These are phyloP conservation scores for Penicillium italicum DNA, from an alignment of 2,329 filamentous ascomycete species.

Conservation along the genomic window DNA sequence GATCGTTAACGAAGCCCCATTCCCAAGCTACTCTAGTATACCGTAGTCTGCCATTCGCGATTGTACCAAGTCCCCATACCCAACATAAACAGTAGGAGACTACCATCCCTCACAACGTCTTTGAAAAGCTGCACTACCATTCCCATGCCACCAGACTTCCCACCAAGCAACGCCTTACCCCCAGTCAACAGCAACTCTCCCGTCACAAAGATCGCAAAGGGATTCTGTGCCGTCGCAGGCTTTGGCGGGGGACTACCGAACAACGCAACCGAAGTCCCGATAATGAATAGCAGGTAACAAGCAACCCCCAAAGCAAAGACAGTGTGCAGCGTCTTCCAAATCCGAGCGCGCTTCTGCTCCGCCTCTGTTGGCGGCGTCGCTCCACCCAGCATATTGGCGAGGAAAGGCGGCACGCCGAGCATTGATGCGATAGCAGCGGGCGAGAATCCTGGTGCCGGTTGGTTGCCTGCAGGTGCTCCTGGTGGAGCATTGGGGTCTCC, in stretches of 20 bases:
- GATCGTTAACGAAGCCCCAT: conserved; percentile 2
- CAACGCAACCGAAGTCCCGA: conserved; percentile 35
- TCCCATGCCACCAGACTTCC: conserved; percentile 26
- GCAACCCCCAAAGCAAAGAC: conserved; percentile 56
- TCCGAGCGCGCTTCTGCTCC: conserved; percentile 33
- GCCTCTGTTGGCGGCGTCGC: conserved; percentile 36
- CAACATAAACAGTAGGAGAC: conserved; percentile 45
- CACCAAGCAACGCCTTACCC: conserved; percentile 33
- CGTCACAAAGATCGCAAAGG: conserved; percentile 46
- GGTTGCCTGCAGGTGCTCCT: conserved; percentile 18
- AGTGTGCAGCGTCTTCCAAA: conserved; percentile 59
- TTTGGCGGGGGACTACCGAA: conserved; percentile 43
- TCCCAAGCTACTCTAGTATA: not conserved
- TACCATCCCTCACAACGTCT: conserved; percentile 43
- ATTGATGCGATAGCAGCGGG: conserved; percentile 38
- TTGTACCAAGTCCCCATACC: conserved; percentile 44
- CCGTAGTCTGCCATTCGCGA: conserved; percentile 28
- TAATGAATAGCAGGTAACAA: conserved; percentile 47
- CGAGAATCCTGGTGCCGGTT: conserved; percentile 13
- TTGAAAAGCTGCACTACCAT: conserved; percentile 38
- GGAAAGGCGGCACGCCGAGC: conserved; percentile 42
- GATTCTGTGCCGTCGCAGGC: conserved; percentile 45
- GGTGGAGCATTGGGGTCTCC: conserved; percentile 20
- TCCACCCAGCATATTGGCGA: conserved; percentile 40
- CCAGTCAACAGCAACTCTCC: conserved; percentile 44